Evolutionary conservation across 2,329 filamentous ascomycete species (phyloP).

Genomic region (Clonostachys solani): DNA sequence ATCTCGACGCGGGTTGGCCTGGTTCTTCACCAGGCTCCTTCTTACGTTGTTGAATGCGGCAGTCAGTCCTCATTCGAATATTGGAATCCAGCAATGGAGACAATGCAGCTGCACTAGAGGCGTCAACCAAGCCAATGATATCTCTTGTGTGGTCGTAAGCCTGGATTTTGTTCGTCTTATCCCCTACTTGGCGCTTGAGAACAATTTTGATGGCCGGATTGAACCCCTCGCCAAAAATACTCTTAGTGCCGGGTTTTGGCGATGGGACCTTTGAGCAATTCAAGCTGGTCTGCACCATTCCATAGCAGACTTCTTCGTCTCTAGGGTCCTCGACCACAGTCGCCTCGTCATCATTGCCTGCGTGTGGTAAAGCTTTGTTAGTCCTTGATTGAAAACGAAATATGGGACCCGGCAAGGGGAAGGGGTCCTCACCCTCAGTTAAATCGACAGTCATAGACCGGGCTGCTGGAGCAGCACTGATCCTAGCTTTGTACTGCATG

Average conservation of each 20-base stretch:
- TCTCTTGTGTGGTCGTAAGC: slow-evolving; percentile 68
- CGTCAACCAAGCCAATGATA: slow-evolving; percentile 74
- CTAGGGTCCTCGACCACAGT: slow-evolving; percentile 54
- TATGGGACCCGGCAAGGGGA: too few relatives aligned
- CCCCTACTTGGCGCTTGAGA: slow-evolving; percentile 54
- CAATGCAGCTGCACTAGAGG: slow-evolving; percentile 61
- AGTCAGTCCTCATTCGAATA: slow-evolving; percentile 64
- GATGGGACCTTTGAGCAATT: slow-evolving; percentile 65
- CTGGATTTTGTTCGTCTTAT: slow-evolving; percentile 57
- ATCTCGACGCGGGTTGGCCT: slow-evolving; percentile 56
- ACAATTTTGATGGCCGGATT: slow-evolving; percentile 75
- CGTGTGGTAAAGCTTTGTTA: too few relatives aligned
- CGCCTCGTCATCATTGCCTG: slow-evolving; percentile 50
- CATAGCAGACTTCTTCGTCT: slow-evolving; percentile 75
- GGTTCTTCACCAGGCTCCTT: slow-evolving; percentile 59
- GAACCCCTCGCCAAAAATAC: slow-evolving; percentile 51
- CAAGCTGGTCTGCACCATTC: slow-evolving; percentile 66
- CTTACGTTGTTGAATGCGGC: slow-evolving; percentile 64
- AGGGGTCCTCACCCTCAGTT: too few relatives aligned
- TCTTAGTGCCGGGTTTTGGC: slow-evolving; percentile 58
- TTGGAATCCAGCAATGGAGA: slow-evolving; percentile 68
- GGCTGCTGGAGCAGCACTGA: slow-evolving; percentile 7
- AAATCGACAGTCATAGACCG: slow-evolving; percentile 46
- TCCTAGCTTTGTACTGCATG: slow-evolving; percentile 39
- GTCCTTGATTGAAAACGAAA: too few relatives aligned